These are phyloP conservation scores for Aschersonia sp. DNA, from an alignment of 2,329 filamentous ascomycete genomes.

Conservation along the genomic window DNA sequence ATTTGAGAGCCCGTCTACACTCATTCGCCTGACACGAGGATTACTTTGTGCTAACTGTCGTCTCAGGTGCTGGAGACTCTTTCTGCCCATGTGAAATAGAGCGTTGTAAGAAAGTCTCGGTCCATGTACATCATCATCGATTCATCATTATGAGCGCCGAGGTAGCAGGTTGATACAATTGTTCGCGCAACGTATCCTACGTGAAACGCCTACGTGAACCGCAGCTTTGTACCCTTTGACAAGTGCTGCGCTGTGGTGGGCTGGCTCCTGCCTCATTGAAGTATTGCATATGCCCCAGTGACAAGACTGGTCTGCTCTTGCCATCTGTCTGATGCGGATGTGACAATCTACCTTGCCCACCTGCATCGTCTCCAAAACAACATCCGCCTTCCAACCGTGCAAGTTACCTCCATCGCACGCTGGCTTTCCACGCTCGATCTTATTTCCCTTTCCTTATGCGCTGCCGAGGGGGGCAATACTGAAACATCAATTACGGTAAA, in stretches of 20 bases:
- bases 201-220: neutral
- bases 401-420: no score
- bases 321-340: neutral
- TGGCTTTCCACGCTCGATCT: no score
- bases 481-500: neutral
- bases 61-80: conserved; percentile 67
- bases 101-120: conserved; percentile 26
- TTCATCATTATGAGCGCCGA: conserved; percentile 19
- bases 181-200: neutral
- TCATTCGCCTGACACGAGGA: no score
- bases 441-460: no score
- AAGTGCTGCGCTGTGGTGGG: neutral
- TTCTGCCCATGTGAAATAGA: conserved; percentile 69
- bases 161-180: conserved; percentile 11
- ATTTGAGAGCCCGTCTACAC: no score
- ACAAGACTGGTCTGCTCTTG: no score
- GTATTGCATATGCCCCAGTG: neutral
- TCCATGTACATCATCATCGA: conserved; percentile 25
- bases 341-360: neutral
- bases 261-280: neutral
- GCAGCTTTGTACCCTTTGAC: no score
- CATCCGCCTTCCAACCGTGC: no score
- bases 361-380: neutral
- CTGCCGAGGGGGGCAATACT: neutral
- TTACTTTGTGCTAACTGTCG: conserved; percentile 1